Percentiles rank a stretch among this genome's conserved stretches.
Evolutionary conservation across 2,329 filamentous ascomycete genomes (phyloP).

Genomic region (Aureobasidium sp.): DNA sequence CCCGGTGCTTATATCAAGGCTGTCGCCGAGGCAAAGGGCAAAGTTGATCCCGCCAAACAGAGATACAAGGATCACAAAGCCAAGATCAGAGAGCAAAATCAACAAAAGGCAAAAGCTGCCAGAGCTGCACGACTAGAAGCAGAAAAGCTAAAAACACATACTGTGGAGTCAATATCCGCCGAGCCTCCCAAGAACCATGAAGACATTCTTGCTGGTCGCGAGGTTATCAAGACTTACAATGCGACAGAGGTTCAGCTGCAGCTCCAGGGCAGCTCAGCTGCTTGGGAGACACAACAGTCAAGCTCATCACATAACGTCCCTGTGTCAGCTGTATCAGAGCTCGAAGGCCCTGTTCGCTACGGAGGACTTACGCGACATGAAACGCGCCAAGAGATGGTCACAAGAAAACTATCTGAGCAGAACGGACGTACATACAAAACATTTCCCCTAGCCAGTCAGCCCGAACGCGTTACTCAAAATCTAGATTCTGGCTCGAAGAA

Average conservation of each 20-base stretch:
- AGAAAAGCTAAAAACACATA: neutral
- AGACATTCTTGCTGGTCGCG: neutral
- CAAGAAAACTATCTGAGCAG: neutral
- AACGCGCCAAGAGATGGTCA: too few species aligned
- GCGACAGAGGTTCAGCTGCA: neutral
- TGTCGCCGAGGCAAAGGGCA: neutral
- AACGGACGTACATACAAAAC: neutral
- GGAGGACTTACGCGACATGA: neutral
- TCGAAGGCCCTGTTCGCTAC: neutral
- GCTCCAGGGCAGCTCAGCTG: neutral
- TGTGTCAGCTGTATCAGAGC: neutral
- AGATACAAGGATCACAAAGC: slow-evolving; percentile 1
- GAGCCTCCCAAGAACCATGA: neutral
- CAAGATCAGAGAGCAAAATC: neutral
- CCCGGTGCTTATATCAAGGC: slow-evolving; percentile 11
- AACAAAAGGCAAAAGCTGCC: neutral
- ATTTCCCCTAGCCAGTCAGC: neutral
- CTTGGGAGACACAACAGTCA: neutral
- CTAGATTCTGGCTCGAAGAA: neutral
- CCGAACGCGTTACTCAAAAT: neutral
- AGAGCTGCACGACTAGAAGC: neutral
- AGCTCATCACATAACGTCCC: neutral
- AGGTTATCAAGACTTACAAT: neutral
- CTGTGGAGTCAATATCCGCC: neutral
- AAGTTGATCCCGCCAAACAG: slow-evolving; percentile 5